Conservation (phyloP, 169 alveolate species). For the Eimeria zaria region DNA sequence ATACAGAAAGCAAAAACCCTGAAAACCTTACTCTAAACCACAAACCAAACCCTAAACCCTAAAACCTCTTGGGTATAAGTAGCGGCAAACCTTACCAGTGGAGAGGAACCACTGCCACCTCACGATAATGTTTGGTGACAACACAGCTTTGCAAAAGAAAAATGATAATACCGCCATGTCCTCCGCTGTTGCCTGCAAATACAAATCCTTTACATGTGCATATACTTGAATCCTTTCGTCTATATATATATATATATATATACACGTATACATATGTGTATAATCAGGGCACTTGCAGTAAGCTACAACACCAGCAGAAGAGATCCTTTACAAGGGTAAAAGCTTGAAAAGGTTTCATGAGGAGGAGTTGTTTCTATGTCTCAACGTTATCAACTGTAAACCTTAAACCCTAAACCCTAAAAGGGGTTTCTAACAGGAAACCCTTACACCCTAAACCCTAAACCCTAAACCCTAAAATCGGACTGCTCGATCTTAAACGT, state of each 20-base stretch:
- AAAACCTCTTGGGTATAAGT: background rate
- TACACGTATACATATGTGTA: too few species aligned
- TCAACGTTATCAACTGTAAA: too few species aligned
- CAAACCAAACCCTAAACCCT: background rate
- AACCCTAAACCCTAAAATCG: slow-evolving; percentile 14
- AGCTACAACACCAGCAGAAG: too few species aligned
- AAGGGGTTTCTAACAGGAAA: too few species aligned
- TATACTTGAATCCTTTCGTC: too few species aligned
- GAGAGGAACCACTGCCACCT: slow-evolving; percentile 77
- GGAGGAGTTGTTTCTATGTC: too few species aligned
- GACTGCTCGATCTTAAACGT: background rate
- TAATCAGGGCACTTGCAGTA: too few species aligned
- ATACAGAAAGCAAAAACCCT: too few species aligned
- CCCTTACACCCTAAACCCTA: background rate
- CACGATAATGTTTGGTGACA: background rate
- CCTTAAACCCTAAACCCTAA: background rate
- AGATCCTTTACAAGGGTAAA: too few species aligned
- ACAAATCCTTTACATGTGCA: background rate
- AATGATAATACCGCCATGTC: slow-evolving; percentile 50
- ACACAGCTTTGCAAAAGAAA: slow-evolving; percentile 45
- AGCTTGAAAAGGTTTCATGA: too few species aligned
- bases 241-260: too few species aligned
- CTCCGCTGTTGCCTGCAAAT: slow-evolving; percentile 23
- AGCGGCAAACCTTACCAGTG: slow-evolving; percentile 7
- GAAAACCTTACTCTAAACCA: too few species aligned